Conservation (phyloP, 1,139 yeast species). For the Suhomyces guaymorum region DNA sequence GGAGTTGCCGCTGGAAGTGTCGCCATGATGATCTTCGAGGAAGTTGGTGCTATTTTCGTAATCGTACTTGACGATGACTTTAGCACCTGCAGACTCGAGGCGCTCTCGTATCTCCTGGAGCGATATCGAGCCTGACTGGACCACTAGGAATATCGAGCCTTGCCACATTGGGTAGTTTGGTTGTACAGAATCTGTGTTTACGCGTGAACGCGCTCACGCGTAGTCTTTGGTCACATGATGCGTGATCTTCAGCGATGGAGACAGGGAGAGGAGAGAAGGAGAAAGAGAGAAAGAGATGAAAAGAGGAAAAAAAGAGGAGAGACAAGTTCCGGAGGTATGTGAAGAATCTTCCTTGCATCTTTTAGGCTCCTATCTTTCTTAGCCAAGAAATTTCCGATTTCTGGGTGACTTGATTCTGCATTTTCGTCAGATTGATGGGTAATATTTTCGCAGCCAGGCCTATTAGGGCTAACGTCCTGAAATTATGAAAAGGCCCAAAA, state of each 20-base stretch:
- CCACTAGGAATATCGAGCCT: slow-evolving; percentile 40
- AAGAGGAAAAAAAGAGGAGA: no score
- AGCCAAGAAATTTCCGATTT: no score
- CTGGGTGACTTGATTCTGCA: no score
- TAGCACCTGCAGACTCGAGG: slow-evolving; percentile 25
- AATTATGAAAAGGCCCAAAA: no score
- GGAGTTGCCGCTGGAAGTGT: slow-evolving; percentile 57
- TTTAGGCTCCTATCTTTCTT: no score
- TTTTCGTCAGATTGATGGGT: no score
- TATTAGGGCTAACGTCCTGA: no score
- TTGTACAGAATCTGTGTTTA: slow-evolving; percentile 1
- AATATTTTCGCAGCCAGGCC: no score
- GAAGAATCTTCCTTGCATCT: no score
- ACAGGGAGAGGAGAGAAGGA: not conserved
- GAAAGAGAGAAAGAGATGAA: not conserved
- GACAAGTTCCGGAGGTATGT: no score
- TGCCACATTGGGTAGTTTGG: slow-evolving; percentile 32
- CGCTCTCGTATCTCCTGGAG: slow-evolving; percentile 23
- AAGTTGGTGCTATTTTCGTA: slow-evolving; percentile 27
- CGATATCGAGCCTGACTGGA: slow-evolving; percentile 35
- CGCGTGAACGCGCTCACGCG: slow-evolving; percentile 9
- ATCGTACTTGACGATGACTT: slow-evolving; percentile 26
- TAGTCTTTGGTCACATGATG: slow-evolving; percentile 5
- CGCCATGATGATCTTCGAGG: slow-evolving; percentile 22
- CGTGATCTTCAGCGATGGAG: not conserved